Evolutionary conservation across 345 rosid genomes (phyloP).

Genomic region (Rhizophora apiculata): DNA sequence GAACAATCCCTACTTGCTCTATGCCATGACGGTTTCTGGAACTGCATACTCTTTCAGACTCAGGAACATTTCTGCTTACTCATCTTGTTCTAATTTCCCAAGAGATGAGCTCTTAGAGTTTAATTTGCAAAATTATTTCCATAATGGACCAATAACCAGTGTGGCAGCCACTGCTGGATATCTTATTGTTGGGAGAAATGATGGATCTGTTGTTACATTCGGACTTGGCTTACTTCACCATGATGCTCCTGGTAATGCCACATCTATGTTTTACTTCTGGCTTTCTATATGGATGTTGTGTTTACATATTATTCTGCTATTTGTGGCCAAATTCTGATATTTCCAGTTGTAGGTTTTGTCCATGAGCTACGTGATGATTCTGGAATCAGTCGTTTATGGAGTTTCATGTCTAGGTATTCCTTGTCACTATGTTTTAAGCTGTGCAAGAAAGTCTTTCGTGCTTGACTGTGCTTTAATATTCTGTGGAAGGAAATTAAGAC

Average conservation of each 20-base stretch:
- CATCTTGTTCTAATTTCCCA: conserved; percentile 46
- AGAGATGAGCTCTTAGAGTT: conserved; percentile 42
- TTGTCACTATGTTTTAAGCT: not conserved
- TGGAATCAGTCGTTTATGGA: conserved; percentile 77
- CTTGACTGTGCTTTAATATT: too few species aligned
- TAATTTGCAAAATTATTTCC: conserved; percentile 40
- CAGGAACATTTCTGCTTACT: conserved; percentile 35
- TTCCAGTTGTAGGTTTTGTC: conserved; percentile 44
- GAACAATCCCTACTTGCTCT: conserved; percentile 43
- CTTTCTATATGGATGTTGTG: not conserved
- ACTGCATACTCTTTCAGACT: conserved; percentile 58
- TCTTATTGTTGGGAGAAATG: conserved; percentile 58
- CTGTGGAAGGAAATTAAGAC: too few species aligned
- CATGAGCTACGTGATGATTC: conserved; percentile 74
- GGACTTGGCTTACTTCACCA: conserved; percentile 45
- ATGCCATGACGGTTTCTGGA: conserved; percentile 60
- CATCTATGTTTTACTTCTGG: not conserved
- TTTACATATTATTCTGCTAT: not conserved
- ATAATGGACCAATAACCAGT: conserved; percentile 40
- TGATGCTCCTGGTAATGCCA: conserved; percentile 49
- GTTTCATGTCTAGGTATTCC: conserved; percentile 72
- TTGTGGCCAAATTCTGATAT: not conserved
- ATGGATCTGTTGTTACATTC: conserved; percentile 66
- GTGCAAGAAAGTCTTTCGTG: not conserved
- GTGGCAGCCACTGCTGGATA: conserved; percentile 55